Evolutionary conservation across 768 basidiomycete genomes (phyloP), one percentile per base, ranked within the genome.

Genomic region (Termitomyces sp.): DNA sequence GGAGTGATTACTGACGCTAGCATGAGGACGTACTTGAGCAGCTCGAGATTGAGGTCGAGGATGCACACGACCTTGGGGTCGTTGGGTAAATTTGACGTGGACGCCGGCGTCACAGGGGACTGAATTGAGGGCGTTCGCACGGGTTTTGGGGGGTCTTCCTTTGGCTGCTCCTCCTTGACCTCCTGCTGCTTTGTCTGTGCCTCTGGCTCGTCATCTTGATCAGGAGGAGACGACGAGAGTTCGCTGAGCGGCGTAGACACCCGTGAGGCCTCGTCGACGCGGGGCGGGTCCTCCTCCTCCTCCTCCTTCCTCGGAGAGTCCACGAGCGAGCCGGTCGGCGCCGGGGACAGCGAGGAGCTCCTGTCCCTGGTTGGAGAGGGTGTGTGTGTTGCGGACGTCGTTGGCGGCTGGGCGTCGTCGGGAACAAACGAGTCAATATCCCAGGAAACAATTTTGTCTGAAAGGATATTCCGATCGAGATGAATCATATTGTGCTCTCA

Each of bases 161-260:
- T 22, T 3, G 52, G 7, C 9, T 4, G 18, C 38, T 38, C 46
- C 20, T 18, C 15, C 38, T 52, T 42, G 5, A 27, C 23, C 18
- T 48, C 60, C 53, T 16, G 57, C 12, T 57, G 57, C 60, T 59
- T 29, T 60, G 66, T 47, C 66, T 42, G 49, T 1, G 16, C 22
- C 41, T 43, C 65, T 32, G 71, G 68, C 49, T 62, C 56, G 0
- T 58, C 59, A 40, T 58, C 52, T 5, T 36, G 55, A 36, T 75
- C 69, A 3, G 76, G 73, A 15, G 85, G 82, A 0, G 85, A 78
- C 1, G 86, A 84, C 7, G 88, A 88, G 23, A 89, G 81, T 58
- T 89, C 88, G 60, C 85, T 89, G 64, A 91, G 81, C 3, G 89
- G 89, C 0, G 88, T 89, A 20, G 85, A 85, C 54, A 76, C 76